Evolutionary conservation across 2,329 filamentous ascomycete species (phyloP).

Genomic region (Xenoacremonium recifei): DNA sequence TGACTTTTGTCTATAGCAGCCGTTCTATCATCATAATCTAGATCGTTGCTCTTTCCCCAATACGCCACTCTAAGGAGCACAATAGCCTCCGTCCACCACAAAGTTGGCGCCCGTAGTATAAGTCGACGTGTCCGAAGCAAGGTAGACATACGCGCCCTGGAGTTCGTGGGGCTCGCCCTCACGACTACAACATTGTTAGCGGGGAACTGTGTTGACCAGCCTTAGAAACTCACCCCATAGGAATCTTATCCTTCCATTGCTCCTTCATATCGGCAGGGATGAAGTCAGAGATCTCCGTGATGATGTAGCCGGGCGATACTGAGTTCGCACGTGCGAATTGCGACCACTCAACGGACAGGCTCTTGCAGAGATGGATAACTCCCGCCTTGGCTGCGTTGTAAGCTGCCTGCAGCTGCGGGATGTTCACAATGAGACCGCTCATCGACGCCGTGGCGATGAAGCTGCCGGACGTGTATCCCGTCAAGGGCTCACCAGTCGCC

Average conservation of each 20-base stretch:
- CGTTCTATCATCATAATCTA: no score
- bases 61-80: constrained; percentile 22
- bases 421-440: constrained; percentile 50
- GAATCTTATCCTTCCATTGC: constrained; percentile 26
- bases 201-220: constrained; percentile 1
- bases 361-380: constrained; percentile 55
- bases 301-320: constrained; percentile 39
- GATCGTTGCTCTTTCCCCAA: no score
- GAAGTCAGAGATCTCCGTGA: constrained; percentile 27
- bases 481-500: constrained; percentile 17
- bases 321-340: constrained; percentile 58
- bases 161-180: constrained; percentile 27
- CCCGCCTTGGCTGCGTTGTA: constrained; percentile 58
- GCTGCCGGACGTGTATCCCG: constrained; percentile 37
- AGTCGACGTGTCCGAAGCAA: constrained; percentile 31
- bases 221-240: constrained; percentile 16
- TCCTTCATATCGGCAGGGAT: constrained; percentile 24
- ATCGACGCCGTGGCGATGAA: constrained; percentile 53
- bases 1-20: no score
- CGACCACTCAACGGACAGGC: constrained; percentile 54
- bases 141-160: constrained; percentile 23
- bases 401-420: constrained; percentile 51
- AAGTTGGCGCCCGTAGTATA: constrained; percentile 33
- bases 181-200: constrained; percentile 15
- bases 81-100: constrained; percentile 30